Base-by-base conservation (phyloP, 179 eudicot genomes). In the Amaranthus tricolor region DNA sequence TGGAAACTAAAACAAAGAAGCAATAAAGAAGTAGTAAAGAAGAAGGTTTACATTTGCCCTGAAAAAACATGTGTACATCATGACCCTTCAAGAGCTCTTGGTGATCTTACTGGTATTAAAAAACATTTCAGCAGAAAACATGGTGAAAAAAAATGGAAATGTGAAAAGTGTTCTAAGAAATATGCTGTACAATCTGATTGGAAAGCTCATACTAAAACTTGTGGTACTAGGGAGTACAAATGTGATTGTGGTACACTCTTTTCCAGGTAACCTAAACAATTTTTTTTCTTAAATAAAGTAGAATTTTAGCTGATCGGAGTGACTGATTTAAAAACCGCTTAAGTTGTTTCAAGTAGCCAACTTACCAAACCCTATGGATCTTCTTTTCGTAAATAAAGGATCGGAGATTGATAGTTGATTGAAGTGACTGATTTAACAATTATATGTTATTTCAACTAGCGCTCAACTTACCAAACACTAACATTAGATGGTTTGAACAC, bases 201-300 rank as follows among this genome's bases (percentile, higher is more conserved):
- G 84, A 81, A 81, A 63, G 80, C 84, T 68, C 84, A 81, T 62
- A 47, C 80, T 48, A 81, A 81, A 56, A 81, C 78, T 68, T 81
- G 84, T 77, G 80, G 84, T 57, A 81, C 84, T 61, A 81, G 84
- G 63, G 84, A 81, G 80, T 77, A 81, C 40, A 81, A 81, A 49
- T 81, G 83, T 77, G 84, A 81, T 72, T 81, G 84, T 81, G 83
- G 84, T 70, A 81, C 78, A 47, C 84, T 81, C 58, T 80, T 80
- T 66, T 81, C 84, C 54, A 77, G 84, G 84, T 81, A 76, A n/a
- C 40, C 40, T 49, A 8, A 65, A 57, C 49, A 12, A 59, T 48
- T 56, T 47, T 48, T 50, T 20, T 45, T 55, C 24, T n/a, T n/a
- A n/a, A n/a, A n/a, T n/a, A n/a, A n/a, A n/a, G n/a, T n/a, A 2